phyloP scores from a whole-genome alignment of 2,329 filamentous ascomycete species.

The Rhynchosporium secalis region DNA sequence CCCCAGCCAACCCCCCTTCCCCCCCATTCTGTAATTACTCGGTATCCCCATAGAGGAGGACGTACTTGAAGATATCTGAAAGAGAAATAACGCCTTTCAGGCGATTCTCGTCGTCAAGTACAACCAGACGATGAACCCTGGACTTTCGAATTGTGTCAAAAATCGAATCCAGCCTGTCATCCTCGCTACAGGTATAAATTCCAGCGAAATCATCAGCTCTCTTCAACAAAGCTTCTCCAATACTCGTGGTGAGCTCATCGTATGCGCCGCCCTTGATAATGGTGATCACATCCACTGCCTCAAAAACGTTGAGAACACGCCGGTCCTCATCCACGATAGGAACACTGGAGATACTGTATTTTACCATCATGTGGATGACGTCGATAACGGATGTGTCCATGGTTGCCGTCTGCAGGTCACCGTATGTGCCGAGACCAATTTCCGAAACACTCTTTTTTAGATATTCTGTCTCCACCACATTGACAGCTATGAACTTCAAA shows the following conservation, averaged over 20 bases:
- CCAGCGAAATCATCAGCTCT: conserved; percentile 89
- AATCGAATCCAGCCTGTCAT: conserved; percentile 90
- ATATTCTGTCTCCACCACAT: conserved; percentile 79
- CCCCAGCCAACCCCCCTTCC: conserved; percentile 26
- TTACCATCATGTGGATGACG: conserved; percentile 90
- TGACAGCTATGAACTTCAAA: conserved; percentile 97
- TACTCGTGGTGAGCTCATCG: conserved; percentile 81
- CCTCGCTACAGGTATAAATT: conserved; percentile 91
- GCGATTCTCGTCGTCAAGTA: conserved; percentile 86
- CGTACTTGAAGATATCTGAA: conserved; percentile 95
- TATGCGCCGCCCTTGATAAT: conserved; percentile 93
- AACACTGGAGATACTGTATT: conserved; percentile 90
- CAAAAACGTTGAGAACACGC: conserved; percentile 90
- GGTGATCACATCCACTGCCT: conserved; percentile 94
- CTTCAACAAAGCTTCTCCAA: conserved; percentile 86
- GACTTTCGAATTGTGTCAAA: conserved; percentile 97
- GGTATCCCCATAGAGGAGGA: conserved; percentile 63
- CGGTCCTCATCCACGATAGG: conserved; percentile 82
- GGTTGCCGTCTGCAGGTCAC: conserved; percentile 73
- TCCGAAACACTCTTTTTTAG: conserved; percentile 85
- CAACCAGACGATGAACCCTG: conserved; percentile 86
- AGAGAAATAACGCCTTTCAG: conserved; percentile 89
- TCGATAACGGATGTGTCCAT: conserved; percentile 94
- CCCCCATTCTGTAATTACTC: conserved; percentile 31
- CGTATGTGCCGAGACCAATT: conserved; percentile 82